These are phyloP conservation scores for Inonotus hispidus DNA, from an alignment of 1,284 basidiomycete species.

Conservation along the genomic window DNA sequence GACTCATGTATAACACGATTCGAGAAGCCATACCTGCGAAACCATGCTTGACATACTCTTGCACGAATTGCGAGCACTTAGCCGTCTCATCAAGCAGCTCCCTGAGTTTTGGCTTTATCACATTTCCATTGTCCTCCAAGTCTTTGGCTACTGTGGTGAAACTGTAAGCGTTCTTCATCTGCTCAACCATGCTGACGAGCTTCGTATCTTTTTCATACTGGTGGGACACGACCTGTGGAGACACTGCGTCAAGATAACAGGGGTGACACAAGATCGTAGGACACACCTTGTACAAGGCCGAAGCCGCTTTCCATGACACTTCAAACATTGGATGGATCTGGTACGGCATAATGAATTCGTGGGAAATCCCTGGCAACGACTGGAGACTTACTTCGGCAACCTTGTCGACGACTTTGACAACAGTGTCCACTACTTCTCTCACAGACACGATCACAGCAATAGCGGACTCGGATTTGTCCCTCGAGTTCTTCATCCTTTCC, in stretches of 20 bases:
- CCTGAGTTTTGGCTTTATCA: not conserved
- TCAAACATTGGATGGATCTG: not conserved
- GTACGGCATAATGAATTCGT: not conserved
- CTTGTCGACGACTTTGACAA: not conserved
- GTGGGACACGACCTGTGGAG: not conserved
- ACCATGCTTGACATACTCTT: not conserved
- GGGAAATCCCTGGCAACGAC: no score
- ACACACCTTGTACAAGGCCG: not conserved
- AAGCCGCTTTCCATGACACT: not conserved
- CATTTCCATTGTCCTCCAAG: not conserved
- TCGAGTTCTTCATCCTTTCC: not conserved
- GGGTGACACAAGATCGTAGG: no score
- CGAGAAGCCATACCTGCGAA: not conserved
- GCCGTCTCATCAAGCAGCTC: not conserved
- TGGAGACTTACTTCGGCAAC: not conserved
- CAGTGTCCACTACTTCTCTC: not conserved
- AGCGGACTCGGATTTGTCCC: not conserved
- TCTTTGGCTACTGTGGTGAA: not conserved
- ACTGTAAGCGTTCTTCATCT: not conserved
- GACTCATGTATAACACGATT: no score
- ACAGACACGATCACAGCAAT: not conserved
- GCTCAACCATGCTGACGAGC: not conserved
- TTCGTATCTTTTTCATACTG: not conserved
- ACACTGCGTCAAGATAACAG: not conserved
- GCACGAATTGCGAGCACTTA: constrained; percentile 2